These are phyloP conservation scores for Raffaelea albimanens DNA, from an alignment of 2,329 filamentous ascomycete genomes.

Conservation along the genomic window DNA sequence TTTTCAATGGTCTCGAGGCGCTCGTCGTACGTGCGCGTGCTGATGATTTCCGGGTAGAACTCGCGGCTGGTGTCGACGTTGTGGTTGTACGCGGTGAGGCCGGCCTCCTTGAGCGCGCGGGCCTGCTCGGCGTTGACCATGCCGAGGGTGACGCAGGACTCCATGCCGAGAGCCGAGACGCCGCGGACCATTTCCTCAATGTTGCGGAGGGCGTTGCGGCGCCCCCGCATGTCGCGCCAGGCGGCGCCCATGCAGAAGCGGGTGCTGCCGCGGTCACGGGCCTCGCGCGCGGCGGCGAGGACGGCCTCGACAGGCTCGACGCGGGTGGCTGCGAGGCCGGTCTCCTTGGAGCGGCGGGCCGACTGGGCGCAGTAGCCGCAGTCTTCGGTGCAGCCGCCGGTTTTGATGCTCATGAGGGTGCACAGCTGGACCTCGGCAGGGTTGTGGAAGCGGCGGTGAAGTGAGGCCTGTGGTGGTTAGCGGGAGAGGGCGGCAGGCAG, in stretches of 20 bases:
- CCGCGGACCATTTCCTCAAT: slow-evolving; percentile 80
- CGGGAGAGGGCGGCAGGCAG: not conserved
- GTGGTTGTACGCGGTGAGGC: slow-evolving; percentile 88
- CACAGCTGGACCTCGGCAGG: slow-evolving; percentile 81
- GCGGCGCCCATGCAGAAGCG: slow-evolving; percentile 94
- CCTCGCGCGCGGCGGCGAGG: slow-evolving; percentile 64
- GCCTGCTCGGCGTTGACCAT: slow-evolving; percentile 83
- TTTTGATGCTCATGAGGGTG: slow-evolving; percentile 95
- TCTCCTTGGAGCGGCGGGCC: slow-evolving; percentile 65
- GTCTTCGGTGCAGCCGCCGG: slow-evolving; percentile 83
- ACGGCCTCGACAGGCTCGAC: slow-evolving; percentile 74
- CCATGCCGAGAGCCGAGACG: slow-evolving; percentile 74
- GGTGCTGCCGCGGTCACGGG: slow-evolving; percentile 76
- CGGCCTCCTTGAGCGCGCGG: slow-evolving; percentile 70
- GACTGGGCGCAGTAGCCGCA: slow-evolving; percentile 91
- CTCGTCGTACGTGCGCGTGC: slow-evolving; percentile 80
- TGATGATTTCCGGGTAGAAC: slow-evolving; percentile 80
- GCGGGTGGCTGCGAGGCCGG: slow-evolving; percentile 71
- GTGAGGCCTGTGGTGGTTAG: slow-evolving; percentile 44
- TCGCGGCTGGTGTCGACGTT: slow-evolving; percentile 87
- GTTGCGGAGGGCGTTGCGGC: slow-evolving; percentile 74
- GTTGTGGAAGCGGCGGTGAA: slow-evolving; percentile 80
- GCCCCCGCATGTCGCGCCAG: slow-evolving; percentile 88
- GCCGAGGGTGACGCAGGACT: slow-evolving; percentile 85
- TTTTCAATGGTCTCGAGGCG: slow-evolving; percentile 69